A percentile compares a stretch with the other conserved stretches of the same genome.
Conservation (phyloP, 2,329 filamentous ascomycete genomes). For the Apiospora kogelbergensis region DNA sequence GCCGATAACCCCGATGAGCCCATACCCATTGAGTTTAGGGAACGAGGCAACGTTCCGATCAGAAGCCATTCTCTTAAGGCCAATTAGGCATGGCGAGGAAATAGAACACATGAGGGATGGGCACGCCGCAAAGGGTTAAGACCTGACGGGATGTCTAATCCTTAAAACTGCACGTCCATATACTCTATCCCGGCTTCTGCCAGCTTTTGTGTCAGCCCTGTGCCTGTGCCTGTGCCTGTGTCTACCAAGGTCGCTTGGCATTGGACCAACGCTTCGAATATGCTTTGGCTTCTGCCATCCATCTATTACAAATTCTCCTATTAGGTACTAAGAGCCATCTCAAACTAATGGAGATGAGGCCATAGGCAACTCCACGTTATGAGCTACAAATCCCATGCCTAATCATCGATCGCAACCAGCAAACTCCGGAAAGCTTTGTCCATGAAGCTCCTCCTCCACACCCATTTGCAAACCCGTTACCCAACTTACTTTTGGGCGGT, state of each 20-base stretch:
- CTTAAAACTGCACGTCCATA: slow-evolving; percentile 3
- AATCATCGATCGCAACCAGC: background rate
- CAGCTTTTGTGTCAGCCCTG: background rate
- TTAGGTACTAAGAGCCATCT: background rate
- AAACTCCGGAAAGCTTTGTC: background rate
- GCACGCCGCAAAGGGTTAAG: background rate
- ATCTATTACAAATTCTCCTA: background rate
- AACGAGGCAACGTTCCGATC: background rate
- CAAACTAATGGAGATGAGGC: background rate
- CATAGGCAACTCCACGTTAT: background rate
- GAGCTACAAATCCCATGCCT: background rate
- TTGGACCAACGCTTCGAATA: background rate
- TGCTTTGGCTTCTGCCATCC: background rate
- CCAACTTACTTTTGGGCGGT: background rate
- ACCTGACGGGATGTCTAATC: background rate
- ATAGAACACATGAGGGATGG: background rate
- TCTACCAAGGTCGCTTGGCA: background rate
- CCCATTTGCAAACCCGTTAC: background rate
- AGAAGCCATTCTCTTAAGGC: background rate
- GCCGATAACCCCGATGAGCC: background rate
- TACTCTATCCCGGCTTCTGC: background rate
- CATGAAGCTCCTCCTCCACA: background rate
- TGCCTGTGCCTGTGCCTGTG: background rate
- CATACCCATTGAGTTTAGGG: background rate
- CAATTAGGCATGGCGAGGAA: background rate